Base-by-base conservation (phyloP, 2,329 filamentous ascomycete genomes). In the Ascocoryne sarcoides region DNA sequence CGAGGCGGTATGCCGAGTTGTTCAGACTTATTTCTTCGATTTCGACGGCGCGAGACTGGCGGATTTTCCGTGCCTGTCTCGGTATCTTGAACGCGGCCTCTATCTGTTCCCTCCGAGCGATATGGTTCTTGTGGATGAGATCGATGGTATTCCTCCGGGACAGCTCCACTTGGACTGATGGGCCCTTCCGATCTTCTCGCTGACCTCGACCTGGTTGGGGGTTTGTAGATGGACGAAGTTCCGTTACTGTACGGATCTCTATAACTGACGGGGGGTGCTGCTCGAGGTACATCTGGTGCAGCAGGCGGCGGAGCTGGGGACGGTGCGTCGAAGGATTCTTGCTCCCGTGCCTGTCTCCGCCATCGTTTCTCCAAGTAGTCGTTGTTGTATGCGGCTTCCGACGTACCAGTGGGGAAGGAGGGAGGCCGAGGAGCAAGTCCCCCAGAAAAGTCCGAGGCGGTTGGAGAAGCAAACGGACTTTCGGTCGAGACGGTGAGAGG, bases 241-340 rank as follows among this genome's bases (percentile, higher is more conserved):
- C 60, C 60, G 48, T 62, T 64, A 30, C 62, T 65, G 50, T 68
- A 64, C 7, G 71, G 68, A 23, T 69, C 65, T 45, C 65, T 70
- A 58, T 76, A 79, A 55, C 72, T 76, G 26, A 69, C 53, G 4
- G 80, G 76, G 29, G 75, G 75, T 7, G 60, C 57, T 20, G 66
- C 70, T 52, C 68, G 69, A 40, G 79, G 75, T 19, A 70, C 73
- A 49, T 84, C 79, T 48, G 80, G 75, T 23, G 73, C 76, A 36
- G 67, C 64, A 14, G 75, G 70, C 9, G 62, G 66, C 20, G 32
- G 21, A 15, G 45, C 10, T 9, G 41, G 41, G 8, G 43, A 39
- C 15, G 21, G 15, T 29, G 66, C 62, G 47, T 61, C 49, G 10
- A 61, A 26, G 9, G 9, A 10, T 8, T 30, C 58, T 43, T 66